Base-by-base conservation (phyloP, 805 yeast species). In the Lachancea sp. region DNA sequence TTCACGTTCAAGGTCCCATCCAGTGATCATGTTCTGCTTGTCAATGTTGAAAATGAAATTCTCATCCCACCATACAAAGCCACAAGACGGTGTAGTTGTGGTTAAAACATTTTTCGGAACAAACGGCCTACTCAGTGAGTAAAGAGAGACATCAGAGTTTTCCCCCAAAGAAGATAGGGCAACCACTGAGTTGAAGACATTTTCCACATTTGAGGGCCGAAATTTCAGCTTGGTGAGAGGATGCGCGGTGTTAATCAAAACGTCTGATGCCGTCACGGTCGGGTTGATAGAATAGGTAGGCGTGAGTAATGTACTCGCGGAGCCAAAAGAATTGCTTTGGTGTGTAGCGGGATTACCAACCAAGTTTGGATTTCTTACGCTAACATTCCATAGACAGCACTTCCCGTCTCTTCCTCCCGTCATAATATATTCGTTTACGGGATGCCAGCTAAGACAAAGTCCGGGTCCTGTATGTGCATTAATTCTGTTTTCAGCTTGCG, bases 391-490 rank as follows among this genome's bases (percentile, higher is more conserved):
- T 12, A 62, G 45, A 33, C 62, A 60, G 30, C 63, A 57, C 47
- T 63, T 62, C 43, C 84, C 82, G 64, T 93, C 99, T 55, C 97
- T 73, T 7, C 99, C 99, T 13, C 97, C 97, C 17, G 96, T 86
- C 4, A 82, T 81, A 17, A 93, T 75, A 55, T 82, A 85, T 50
- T 90, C 95, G 31, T 73, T 61, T 32, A 79, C 81, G 0, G 95
- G 95, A 58, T 90, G 96, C 81, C 95, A 89, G 55, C 87, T 89
- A 3, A 93, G 63, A 3, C 95, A 78, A 15, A 90, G 68, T 0
- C 95, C 98, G 2, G 96, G 95, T 0, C 95, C 95, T 2, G 88
- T 77, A 60, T 91, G 98, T 2, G 96, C 95, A 55, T 83, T 85
- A 60, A 93, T 74, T 48, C 82, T 79, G 42, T 81, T 70, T 55